Evolutionary conservation across 208 protist species (phyloP).

Genomic region (Wallacemonas collosoma): DNA sequence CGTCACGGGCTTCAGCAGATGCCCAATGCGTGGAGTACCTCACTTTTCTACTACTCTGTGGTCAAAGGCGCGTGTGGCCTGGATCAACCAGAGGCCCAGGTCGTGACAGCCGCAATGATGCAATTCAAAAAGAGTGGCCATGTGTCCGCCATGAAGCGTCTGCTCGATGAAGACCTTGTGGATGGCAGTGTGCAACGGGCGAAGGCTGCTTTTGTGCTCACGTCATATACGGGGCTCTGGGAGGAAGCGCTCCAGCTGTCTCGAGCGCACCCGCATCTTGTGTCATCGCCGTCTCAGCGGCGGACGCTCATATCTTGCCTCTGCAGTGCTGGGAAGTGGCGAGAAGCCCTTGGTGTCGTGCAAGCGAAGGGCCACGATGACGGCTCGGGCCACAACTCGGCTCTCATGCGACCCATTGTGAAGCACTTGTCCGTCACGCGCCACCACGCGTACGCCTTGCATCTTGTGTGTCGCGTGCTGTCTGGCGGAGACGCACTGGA

Average conservation of each 20-base stretch:
- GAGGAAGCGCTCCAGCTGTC: slow-evolving; percentile 57
- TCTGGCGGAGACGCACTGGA: slow-evolving; percentile 59
- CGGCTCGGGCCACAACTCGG: slow-evolving; percentile 17
- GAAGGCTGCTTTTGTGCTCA: slow-evolving; percentile 52
- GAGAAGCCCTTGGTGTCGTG: slow-evolving; percentile 42
- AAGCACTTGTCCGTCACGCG: slow-evolving; percentile 43
- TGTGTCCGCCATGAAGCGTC: slow-evolving; percentile 44
- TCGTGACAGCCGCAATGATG: slow-evolving; percentile 53
- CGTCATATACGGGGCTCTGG: slow-evolving; percentile 78
- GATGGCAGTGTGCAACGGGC: slow-evolving; percentile 45
- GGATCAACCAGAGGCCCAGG: slow-evolving; percentile 26
- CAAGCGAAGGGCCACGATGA: slow-evolving; percentile 23
- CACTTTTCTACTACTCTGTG: slow-evolving; percentile 81
- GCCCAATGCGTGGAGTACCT: slow-evolving; percentile 57
- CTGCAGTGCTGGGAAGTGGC: slow-evolving; percentile 40
- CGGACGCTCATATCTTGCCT: slow-evolving; percentile 58
- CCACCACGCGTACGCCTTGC: slow-evolving; percentile 43
- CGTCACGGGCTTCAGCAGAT: slow-evolving; percentile 67
- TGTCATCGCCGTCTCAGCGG: slow-evolving; percentile 28
- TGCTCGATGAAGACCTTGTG: slow-evolving; percentile 86
- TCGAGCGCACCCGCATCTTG: slow-evolving; percentile 36
- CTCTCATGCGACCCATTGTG: slow-evolving; percentile 64
- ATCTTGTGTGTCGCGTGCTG: slow-evolving; percentile 43
- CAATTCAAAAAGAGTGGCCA: slow-evolving; percentile 52
- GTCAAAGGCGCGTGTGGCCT: slow-evolving; percentile 51